Base-by-base conservation (phyloP, 208 protist species). In the Acanthamoeba polyphaga region DNA sequence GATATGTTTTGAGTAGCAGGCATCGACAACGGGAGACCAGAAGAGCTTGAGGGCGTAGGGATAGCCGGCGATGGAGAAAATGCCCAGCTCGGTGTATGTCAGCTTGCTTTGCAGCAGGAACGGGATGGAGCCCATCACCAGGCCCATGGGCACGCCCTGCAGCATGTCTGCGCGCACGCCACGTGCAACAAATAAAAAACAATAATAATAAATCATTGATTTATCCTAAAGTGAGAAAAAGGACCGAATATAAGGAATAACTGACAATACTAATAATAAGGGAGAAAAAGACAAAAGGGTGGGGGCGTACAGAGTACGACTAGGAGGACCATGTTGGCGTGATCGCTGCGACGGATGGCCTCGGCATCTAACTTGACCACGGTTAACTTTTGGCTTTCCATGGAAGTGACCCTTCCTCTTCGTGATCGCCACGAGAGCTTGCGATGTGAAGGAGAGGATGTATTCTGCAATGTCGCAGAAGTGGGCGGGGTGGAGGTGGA, bases 21-120 rank as follows among this genome's bases (percentile, higher is more conserved):
- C 84, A 70, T 97, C 96, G 15, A 97, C 95, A 2, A 97, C 5
- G 8, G 96, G 96, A 9, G 96, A 96, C 96, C 96, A 97, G 46
- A 97, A 74, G 46, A 97, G 96, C 85, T 97, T 97, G 70, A 97
- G 84, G n/a, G 96, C 93, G 68, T 97, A 97, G 34, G 95, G 66
- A 94, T 97, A 97, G 68, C 92, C 95, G 70, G 96, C 87, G 5
- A 97, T 84, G 17, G 90, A 96, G 29, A 97, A 90, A 24, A 95
- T 96, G 38, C 95, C 96, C 43, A 95, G 74, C 49, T 97, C 92
- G 12, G 82, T 93, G 64, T 97, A 96, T 3, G 29, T 76, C n/a
- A 29, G 34, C 49, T 94, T 95, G 38, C 46, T 53, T 46, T 96
- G 95, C 38, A 96, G 66, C 7, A 96, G 53, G 68, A 96, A 93